Evolutionary conservation across 2,329 filamentous ascomycete genomes (phyloP), one percentile per base, ranked within the genome.

Genomic region (Penicillium sp.): DNA sequence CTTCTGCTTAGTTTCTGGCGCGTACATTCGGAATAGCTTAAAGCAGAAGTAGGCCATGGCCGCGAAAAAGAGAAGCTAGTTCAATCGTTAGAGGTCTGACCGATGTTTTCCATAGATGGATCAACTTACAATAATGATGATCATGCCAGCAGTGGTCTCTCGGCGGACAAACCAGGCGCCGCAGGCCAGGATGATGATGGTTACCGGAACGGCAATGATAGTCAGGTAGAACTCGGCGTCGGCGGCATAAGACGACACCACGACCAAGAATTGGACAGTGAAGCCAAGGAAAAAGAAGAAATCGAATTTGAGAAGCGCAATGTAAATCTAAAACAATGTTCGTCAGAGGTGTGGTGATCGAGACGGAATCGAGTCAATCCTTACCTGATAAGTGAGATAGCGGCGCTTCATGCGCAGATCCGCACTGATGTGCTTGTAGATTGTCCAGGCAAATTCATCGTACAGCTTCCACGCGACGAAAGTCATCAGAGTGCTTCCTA

Each of bases 211-310:
- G 16, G 90, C 92, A 44, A 83, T 85, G 32, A 92, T 80, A 6
- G 93, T 98, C 35, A 96, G 73, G 37, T 77, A 84, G 54, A 92
- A 86, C 64, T 98, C 92, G 54, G 79, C 71, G 45, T 82, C 76
- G 32, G 75, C 75, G 16, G 72, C 74, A 48, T 76, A 76, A 30
- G 78, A 82, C 41, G 78, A 82, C 42, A 98, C 88, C 42, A 96
- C 84, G 54, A 98, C 90, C 37, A 96, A 77, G 65, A 98, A 98
- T 61, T 98, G 92, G 31, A 98, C 86, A 5, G 92, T 96, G 65
- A 98, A 98, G 37, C 90, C 92, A 34, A 98, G 79, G 75, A 98
- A 98, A 74, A 98, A 96, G 79, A 98, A 98, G 68, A 98, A 96
- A 69, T 98, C 92, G 64, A 98, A 98, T 67, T 98, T 98, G 50